Base-by-base conservation (phyloP, 768 basidiomycete species). In the Serendipita vermifera region DNA sequence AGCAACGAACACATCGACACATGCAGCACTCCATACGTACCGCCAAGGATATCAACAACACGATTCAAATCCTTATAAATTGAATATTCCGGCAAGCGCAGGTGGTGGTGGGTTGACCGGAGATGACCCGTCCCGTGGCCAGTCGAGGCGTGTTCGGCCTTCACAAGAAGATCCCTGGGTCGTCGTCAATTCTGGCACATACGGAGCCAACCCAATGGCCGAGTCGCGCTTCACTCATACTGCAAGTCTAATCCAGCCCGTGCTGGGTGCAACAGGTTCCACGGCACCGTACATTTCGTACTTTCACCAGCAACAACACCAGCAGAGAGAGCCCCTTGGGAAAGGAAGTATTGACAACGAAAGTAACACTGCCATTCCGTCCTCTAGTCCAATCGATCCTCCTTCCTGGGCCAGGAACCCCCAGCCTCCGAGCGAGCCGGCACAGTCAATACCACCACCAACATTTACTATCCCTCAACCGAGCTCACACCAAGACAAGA, bases 131-230 rank as follows among this genome's bases (percentile, higher is more conserved):
- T n/a, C n/a, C n/a, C n/a, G 46, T 27, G 32, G 46, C 9, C 20
- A 51, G 3, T 51, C 46, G 5, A 22, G 26, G 22, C 20, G 46
- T 20, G 46, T 31, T 11, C 26, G 22, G 17, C 27, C 46, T 9
- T 51, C 46, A 20, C 24, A 51, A 27, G 46, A 51, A 15, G 46
- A 51, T 22, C 46, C 24, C 20, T 51, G 46, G 46, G 46, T 51
- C 22, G 32, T 51, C 24, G 46, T 51, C 3, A 15, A 51, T 29
- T 22, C 46, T 4, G 24, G 32, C 26, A 51, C 46, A 29, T 22
- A 22, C 24, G 32, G 5, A 15, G 27, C 29, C 46, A 31, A 27
- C 5, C 15, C 46, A 22, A 11, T 15, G 5, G 11, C 46, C 26
- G 32, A n/a, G 24, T 5, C n/a, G n/a, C n/a, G n/a, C 46, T 27